Evolutionary conservation across 306 rosid genomes (phyloP), one percentile per base, ranked within the genome.

Genomic region (Oxytropis ochrocephala): DNA sequence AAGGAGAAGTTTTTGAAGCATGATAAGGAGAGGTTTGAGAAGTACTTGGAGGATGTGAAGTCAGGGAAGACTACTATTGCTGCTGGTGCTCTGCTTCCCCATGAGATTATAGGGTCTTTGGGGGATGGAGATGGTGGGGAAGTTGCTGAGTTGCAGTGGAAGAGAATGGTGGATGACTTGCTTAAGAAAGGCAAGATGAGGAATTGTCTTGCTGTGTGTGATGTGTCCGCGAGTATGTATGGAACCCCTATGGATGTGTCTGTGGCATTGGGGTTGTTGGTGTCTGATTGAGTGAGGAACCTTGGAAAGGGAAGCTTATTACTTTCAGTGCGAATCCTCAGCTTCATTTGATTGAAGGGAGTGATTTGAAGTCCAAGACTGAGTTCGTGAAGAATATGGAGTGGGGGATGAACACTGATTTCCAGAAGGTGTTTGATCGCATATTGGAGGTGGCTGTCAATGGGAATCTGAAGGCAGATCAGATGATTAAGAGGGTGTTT

Each of bases 71-170:
- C 75, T 0, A 83, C 59, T 0, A 82, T 88, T 29, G 79, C 91
- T 0, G 89, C 81, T 1, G 91, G 91, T 1, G 95, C 95, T 0
- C 46, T 85, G 73, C 85, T 85, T 42, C 95, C 89, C 0, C 91
- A 85, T 32, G 77, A 85, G 74, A 84, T 85, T 21, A 51, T 83
- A 0, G 12, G 0, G 1, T 80, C 80, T 1, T 39, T 83, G 50
- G 0, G 2, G 2, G 64, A 49, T 3, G 61, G 13, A 0, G 83
- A 62, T 33, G 87, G 69, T 0, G 83, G 81, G 2, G 42, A 68
- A 12, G 87, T 88, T 8, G 89, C 85, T 1, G 89, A 89, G 75
- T 80, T 86, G 8, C 96, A 89, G 8, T 89, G 96, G 91, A 80
- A 70, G 69, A 86, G 89, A 60, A 75, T 86, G 84, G 85, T 86